phyloP scores from a whole-genome alignment of 441 rosid genomes.

The Dalechampia spathulata region DNA sequence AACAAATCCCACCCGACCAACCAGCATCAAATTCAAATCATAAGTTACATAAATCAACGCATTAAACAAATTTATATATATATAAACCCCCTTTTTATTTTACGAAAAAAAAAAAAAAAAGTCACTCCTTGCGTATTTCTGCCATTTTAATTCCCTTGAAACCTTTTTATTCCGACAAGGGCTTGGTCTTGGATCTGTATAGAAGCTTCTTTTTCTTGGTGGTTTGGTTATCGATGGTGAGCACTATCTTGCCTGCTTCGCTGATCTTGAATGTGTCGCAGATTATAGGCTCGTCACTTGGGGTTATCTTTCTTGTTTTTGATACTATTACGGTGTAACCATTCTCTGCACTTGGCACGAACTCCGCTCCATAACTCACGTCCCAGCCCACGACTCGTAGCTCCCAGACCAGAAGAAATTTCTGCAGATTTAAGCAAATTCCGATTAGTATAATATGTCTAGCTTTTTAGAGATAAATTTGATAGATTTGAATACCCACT shows the following conservation, averaged over 20 bases:
- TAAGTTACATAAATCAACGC: too few relatives aligned
- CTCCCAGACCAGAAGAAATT: constrained; percentile 68
- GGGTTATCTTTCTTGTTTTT: constrained; percentile 52
- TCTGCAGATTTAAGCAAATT: constrained; percentile 30
- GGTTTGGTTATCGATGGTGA: constrained; percentile 70
- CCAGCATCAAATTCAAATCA: too few relatives aligned
- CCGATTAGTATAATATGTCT: neutral
- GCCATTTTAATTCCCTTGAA: constrained; percentile 13
- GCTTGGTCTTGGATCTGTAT: constrained; percentile 69
- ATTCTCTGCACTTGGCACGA: constrained; percentile 53
- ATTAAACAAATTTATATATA: too few relatives aligned
- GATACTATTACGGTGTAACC: constrained; percentile 65
- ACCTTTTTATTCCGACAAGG: constrained; percentile 31
- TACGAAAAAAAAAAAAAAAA: too few relatives aligned
- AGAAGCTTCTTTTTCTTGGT: constrained; percentile 83
- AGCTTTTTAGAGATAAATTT: neutral
- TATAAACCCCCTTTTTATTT: too few relatives aligned
- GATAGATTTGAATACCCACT: constrained; percentile 25
- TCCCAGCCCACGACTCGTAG: constrained; percentile 74
- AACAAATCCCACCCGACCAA: too few relatives aligned
- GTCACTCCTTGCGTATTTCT: too few relatives aligned
- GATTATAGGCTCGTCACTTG: constrained; percentile 59
- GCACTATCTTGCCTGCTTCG: constrained; percentile 63
- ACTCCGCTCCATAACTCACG: constrained; percentile 74
- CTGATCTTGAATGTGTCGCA: constrained; percentile 50